Base-by-base conservation (phyloP, 768 basidiomycete species). In the Xerocomellus intermedius region DNA sequence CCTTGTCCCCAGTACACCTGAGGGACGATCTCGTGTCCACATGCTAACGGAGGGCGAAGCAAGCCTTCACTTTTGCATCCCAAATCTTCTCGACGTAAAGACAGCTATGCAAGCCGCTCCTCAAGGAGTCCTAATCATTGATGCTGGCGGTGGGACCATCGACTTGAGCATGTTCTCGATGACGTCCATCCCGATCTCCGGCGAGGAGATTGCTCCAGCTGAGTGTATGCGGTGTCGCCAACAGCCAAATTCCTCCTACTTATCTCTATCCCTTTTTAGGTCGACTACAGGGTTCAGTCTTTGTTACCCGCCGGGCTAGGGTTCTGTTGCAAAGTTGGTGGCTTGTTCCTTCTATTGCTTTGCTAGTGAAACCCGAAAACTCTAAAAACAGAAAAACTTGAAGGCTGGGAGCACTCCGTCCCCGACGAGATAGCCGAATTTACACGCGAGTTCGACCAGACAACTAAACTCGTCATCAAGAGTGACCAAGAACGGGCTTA, bases 221-320 rank as follows among this genome's bases (percentile, higher is more conserved):
- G 68, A 66, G 28, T 71, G 71, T 69, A 55, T 14, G 50, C 8
- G 13, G 14, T 36, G 8, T 30, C 4, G 3, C 3, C 4, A 2
- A 37, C n/a, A 10, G 1, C 32, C 14, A 42, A 28, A 37, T 28
- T 14, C 37, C 9, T 21, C n/a, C 30, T 10, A 35, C 24, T 50
- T 24, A 35, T 6, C 28, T 35, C 22, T 19, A 1, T 17, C 3
- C 12, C 9, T n/a, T 26, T 24, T 16, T 42, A 80, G 79, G 78
- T 64, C 70, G 72, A 28, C 72, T 80, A 43, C 67, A 74, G 42
- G 80, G 80, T 19, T 80, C 80, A 0, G 70, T 78, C 1, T 79
- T 77, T 56, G 77, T 81, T 16, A 79, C 69, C 21, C 69, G 73
- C 12, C 70, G 73, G 36, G 77, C 78, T 2, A 59, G 62, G 1